Evolutionary conservation across 2,329 filamentous ascomycete species (phyloP).

Genomic region (Aschersonia sp.): DNA sequence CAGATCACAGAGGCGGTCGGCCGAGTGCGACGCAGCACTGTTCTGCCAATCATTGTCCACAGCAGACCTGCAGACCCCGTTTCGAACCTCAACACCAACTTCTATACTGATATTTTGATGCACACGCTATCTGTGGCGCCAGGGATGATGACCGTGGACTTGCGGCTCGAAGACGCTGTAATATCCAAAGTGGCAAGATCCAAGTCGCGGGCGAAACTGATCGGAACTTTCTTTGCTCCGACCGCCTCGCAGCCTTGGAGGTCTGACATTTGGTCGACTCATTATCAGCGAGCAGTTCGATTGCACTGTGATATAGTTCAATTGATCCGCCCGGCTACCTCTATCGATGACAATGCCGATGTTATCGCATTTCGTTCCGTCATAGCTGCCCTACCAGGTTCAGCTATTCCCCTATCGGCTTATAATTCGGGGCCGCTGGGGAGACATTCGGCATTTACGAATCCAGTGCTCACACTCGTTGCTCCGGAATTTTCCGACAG

Average conservation of each 20-base stretch:
- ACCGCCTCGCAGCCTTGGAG: constrained; percentile 37
- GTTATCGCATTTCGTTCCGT: constrained; percentile 39
- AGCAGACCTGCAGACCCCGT: constrained; percentile 20
- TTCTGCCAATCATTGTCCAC: constrained; percentile 43
- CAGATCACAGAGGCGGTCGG: constrained; percentile 44
- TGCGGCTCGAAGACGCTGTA: constrained; percentile 37
- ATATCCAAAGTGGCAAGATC: constrained; percentile 33
- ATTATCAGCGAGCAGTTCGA: constrained; percentile 41
- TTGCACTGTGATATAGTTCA: constrained; percentile 49
- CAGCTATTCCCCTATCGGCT: constrained; percentile 39
- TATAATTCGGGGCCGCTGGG: constrained; percentile 52
- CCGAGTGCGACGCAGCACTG: constrained; percentile 45
- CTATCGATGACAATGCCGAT: constrained; percentile 48
- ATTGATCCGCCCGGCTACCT: constrained; percentile 40
- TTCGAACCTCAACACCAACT: constrained; percentile 8
- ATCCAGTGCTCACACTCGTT: constrained; percentile 47
- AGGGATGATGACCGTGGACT: constrained; percentile 48
- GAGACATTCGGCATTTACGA: constrained; percentile 51
- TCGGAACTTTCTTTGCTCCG: constrained; percentile 36
- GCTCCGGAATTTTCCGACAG: constrained; percentile 22
- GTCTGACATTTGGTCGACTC: constrained; percentile 35
- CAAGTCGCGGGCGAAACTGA: constrained; percentile 44
- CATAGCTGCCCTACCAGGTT: constrained; percentile 24
- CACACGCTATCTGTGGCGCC: constrained; percentile 48
- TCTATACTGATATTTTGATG: constrained; percentile 41